Evolutionary conservation across 139 green algal species (phyloP), one percentile per base, ranked within the genome.

Genomic region (Tetradesmus lagerheimii): DNA sequence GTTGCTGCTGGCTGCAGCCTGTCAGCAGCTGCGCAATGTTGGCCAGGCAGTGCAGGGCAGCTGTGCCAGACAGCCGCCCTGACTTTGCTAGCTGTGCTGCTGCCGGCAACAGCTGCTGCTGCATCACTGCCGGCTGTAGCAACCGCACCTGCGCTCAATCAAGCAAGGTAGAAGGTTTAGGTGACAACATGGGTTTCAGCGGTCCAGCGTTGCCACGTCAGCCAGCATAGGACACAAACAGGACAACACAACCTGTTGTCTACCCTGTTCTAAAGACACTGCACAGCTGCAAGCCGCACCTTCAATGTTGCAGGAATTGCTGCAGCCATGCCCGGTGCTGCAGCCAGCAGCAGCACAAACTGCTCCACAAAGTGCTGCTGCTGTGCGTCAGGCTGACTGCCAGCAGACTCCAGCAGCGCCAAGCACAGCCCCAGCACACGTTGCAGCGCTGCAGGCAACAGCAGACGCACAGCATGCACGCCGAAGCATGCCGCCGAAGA

Each of bases 1-100:
- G 84, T 9, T 89, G 53, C 9, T 47, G 39, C 27, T 89, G 84
- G 38, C 38, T 77, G 39, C 84, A 83, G 38, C 84, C 84, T n/a
- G 89, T 80, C 23, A 92, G 66, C 77, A 95, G 82, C 85, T 93
- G 90, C 0, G 76, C 62, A 45, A 95, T 77, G 62, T 93, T 93
- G 45, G 86, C 47, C 2, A 93, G 89, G 37, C 85, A 87, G 34
- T 88, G 71, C 38, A 57, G 38, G n/a, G 91, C 91, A 77, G 89
- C 39, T 15, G 16, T 1, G 29, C 47, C 76, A 4, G 37, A 78
- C 29, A 87, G 38, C 25, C 11, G 1, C 1, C 75, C 50, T 43
- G 47, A 27, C 1, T 45, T 3, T 4, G 80, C 41, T 1, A 80
- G 62, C 64, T 76, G 53, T 14, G 4, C 71, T 67, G 77, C 37